Percentiles rank a stretch among this genome's conserved stretches.
These are phyloP conservation scores for Cladophialophora carrionii DNA, from an alignment of 2,329 filamentous ascomycete genomes.

Conservation along the genomic window DNA sequence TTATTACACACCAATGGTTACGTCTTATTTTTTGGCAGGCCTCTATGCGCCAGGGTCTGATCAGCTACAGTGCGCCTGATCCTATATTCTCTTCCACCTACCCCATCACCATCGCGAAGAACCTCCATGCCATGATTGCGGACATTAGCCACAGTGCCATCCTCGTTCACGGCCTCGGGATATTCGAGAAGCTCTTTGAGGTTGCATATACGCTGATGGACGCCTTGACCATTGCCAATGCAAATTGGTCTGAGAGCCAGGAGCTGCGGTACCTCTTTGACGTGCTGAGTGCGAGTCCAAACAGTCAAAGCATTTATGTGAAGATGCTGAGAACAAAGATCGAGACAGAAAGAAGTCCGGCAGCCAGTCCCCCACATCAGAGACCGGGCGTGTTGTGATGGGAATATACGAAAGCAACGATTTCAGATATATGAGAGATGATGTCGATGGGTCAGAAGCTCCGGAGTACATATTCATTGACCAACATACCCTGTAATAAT, in stretches of 20 bases:
- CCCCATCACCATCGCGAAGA: constrained; percentile 64
- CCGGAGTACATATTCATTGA: neutral
- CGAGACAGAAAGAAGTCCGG: constrained; percentile 32
- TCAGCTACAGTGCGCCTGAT: constrained; percentile 63
- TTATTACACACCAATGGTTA: constrained; percentile 71
- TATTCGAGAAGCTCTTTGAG: constrained; percentile 38
- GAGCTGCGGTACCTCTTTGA: constrained; percentile 37
- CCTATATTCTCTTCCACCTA: constrained; percentile 66
- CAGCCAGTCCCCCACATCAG: constrained; percentile 21
- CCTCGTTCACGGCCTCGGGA: constrained; percentile 37
- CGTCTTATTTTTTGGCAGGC: constrained; percentile 73
- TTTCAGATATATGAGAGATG: neutral
- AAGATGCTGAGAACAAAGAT: constrained; percentile 38
- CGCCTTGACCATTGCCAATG: constrained; percentile 37
- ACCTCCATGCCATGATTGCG: constrained; percentile 48
- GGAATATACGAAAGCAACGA: neutral
- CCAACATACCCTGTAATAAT: neutral
- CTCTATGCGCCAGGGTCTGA: constrained; percentile 66
- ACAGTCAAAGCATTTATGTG: constrained; percentile 38
- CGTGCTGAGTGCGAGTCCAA: constrained; percentile 36
- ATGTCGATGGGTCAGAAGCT: neutral
- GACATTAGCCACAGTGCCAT: constrained; percentile 32
- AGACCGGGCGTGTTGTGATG: neutral
- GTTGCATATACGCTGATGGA: constrained; percentile 39
- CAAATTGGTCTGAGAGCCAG: constrained; percentile 33